Base-by-base conservation (phyloP, 371 early-diverging fungal species). In the Mortierella sp. region DNA sequence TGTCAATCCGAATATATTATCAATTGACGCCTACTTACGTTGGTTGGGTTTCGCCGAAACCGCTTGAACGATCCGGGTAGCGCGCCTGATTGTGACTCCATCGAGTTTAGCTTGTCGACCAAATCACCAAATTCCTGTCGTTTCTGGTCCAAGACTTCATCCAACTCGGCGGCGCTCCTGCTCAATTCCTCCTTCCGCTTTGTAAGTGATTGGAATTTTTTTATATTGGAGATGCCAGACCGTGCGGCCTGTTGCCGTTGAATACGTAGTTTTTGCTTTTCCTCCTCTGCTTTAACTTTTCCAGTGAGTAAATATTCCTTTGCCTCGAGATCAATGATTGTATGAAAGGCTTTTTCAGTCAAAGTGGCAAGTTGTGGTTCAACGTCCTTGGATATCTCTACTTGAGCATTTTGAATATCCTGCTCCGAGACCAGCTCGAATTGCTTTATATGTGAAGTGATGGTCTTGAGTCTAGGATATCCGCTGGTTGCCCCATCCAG, bases 101-200 rank as follows among this genome's bases (percentile, higher is more conserved):
- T 10, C 6, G 55, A 12, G 13, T 53, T 49, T 28, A 40, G 49
- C 32, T 51, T 62, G 31, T 61, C 47, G 22, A 69, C n/a, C 37
- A 78, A 31, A 26, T 69, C 59, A 26, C 47, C 35, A 28, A 78
- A 69, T 66, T 78, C 70, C n/a, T 72, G 28, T 15, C 70, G 68
- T 54, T 72, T 78, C 35, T 72, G 66, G 10, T 73, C 79, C 29
- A 72, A 17, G 15, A 78, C 72, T 2, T 65, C 59, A 15, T 78
- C 79, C 53, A 78, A 51, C 7, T 78, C 79, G 5, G 65, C 19
- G 0, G 63, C 61, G 26, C 69, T 65, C 29, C 61, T 59, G 32
- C 73, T 78, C 66, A 72, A 47, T n/a, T 78, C 79, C 12, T 72
- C 72, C 42, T 72, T 78, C 47, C 79, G 65, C 28, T 62, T 68